Evolutionary conservation across 2,329 filamentous ascomycete species (phyloP).

Genomic region (Fusarium liriodendri): DNA sequence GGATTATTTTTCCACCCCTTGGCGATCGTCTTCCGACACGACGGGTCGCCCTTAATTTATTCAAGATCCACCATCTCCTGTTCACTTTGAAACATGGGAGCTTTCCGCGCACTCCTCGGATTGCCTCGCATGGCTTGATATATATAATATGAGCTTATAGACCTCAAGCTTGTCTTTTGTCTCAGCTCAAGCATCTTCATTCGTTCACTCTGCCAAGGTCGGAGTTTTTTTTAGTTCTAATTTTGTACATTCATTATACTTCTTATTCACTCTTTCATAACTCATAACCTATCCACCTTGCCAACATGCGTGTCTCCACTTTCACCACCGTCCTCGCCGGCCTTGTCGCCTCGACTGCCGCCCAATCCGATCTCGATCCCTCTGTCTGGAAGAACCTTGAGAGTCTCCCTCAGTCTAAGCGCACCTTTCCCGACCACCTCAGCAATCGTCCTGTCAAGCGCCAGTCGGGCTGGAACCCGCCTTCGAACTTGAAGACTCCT

Average conservation of each 20-base stretch:
- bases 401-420: slow-evolving; percentile 7
- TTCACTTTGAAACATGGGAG: neutral
- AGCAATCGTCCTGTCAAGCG: slow-evolving; percentile 33
- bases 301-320: slow-evolving; percentile 14
- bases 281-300: neutral
- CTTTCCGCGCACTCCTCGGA: neutral
- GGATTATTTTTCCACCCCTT: slow-evolving; percentile 2
- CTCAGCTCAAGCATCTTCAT: neutral
- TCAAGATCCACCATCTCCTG: neutral
- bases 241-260: slow-evolving; percentile 1
- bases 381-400: slow-evolving; percentile 33
- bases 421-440: neutral
- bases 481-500: slow-evolving; percentile 15
- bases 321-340: slow-evolving; percentile 7
- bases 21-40: neutral
- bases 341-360: slow-evolving; percentile 11
- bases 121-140: neutral
- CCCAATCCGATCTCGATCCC: slow-evolving; percentile 30
- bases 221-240: neutral
- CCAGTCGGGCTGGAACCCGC: slow-evolving; percentile 34
- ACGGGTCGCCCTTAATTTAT: slow-evolving; percentile 1
- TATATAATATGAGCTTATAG: neutral
- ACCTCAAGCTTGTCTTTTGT: neutral
- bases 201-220: slow-evolving; percentile 17
- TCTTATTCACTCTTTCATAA: neutral